These are phyloP conservation scores for Rhytidiadelphus loreus DNA, from an alignment of 225 moss, liverwort and hornwort genomes.

Conservation along the genomic window DNA sequence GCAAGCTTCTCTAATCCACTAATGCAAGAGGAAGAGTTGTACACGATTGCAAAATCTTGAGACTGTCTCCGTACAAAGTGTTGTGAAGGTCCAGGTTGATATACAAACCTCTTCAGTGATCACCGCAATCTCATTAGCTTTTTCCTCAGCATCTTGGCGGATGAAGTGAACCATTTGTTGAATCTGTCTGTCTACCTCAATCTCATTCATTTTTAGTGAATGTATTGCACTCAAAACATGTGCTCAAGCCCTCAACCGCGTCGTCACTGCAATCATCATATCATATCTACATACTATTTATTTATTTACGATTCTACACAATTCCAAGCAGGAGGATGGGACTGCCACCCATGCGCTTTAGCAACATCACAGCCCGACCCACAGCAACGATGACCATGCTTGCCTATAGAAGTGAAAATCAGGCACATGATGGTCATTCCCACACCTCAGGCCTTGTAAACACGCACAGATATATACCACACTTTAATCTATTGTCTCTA, in stretches of 20 bases:
- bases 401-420: neutral
- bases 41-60: neutral
- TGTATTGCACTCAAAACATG: neutral
- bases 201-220: conserved; percentile 60
- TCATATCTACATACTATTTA: neutral
- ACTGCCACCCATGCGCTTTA: neutral
- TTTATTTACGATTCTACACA: neutral
- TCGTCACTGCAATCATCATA: neutral
- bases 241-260: neutral
- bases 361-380: neutral
- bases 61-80: neutral
- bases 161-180: conserved; percentile 98
- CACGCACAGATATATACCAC: neutral
- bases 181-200: conserved; percentile 63
- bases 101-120: conserved; percentile 56
- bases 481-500: neutral
- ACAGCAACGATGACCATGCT: neutral
- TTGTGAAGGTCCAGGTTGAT: neutral
- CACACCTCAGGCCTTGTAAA: neutral
- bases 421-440: neutral
- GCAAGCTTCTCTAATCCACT: neutral
- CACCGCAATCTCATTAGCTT: conserved; percentile 72
- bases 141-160: conserved; percentile 86
- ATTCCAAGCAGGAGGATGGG: neutral
- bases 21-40: neutral